Percentiles rank a stretch among this genome's conserved stretches.
phyloP scores from a whole-genome alignment of 139 green algal species.

The Zygnema circumcarinatum region DNA sequence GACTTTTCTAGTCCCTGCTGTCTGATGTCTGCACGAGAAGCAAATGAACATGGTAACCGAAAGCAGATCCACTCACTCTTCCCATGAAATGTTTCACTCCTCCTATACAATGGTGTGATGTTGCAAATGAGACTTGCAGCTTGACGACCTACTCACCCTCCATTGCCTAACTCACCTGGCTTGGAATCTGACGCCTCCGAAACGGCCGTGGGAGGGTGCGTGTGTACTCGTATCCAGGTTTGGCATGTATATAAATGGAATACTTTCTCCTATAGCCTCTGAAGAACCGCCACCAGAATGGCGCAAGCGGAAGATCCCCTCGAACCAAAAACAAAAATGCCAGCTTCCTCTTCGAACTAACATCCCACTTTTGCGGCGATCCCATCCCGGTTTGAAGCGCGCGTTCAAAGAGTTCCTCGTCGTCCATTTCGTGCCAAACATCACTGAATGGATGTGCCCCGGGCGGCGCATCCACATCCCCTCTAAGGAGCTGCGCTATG shows the following conservation, averaged over 20 bases:
- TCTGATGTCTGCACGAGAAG: too few species aligned
- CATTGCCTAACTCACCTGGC: too few species aligned
- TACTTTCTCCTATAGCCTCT: constrained; percentile 20
- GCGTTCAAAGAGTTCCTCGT: neutral
- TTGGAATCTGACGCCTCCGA: neutral
- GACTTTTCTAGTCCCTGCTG: too few species aligned
- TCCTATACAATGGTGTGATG: too few species aligned
- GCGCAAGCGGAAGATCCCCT: constrained; percentile 29
- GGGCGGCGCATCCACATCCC: neutral
- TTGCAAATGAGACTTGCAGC: too few species aligned
- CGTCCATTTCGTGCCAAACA: neutral
- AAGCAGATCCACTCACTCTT: too few species aligned
- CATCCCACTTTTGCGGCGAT: too few species aligned
- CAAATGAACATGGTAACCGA: too few species aligned
- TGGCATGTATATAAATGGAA: constrained; percentile 45
- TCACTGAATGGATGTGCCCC: too few species aligned
- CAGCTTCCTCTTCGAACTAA: constrained; percentile 18
- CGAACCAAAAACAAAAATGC: constrained; percentile 50
- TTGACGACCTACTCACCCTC: too few species aligned
- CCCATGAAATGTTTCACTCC: too few species aligned
- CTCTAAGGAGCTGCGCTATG: constrained; percentile 28
- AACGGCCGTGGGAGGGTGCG: neutral
- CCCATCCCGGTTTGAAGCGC: too few species aligned
- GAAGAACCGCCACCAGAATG: constrained; percentile 45
- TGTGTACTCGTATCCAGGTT: neutral